phyloP scores from a whole-genome alignment of 1,284 basidiomycete species.

The Ceratobasidium sp. region DNA sequence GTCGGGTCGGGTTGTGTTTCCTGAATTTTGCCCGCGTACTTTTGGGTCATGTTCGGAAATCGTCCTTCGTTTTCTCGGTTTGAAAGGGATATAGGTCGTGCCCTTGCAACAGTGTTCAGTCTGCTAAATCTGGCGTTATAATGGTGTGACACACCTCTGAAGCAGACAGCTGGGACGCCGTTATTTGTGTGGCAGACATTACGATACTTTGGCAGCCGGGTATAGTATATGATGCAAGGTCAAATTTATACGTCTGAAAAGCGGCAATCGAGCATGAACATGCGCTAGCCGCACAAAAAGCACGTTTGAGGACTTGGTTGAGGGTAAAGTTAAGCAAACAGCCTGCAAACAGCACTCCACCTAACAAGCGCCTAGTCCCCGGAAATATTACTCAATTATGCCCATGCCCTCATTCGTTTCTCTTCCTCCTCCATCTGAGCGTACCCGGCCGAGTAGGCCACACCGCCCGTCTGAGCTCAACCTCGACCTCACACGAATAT shows the following conservation, averaged over 20 bases:
- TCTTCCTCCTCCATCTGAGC: conserved; percentile 32
- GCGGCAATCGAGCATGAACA: neutral
- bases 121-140: neutral
- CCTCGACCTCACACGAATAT: conserved; percentile 21
- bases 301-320: neutral
- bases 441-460: conserved; percentile 14
- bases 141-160: conserved; percentile 19
- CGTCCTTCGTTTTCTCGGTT: conserved; percentile 11
- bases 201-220: neutral
- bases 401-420: conserved; percentile 27
- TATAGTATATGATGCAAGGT: neutral
- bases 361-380: neutral
- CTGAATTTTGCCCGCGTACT: neutral
- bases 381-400: conserved; percentile 28
- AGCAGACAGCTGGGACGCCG: neutral
- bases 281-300: neutral
- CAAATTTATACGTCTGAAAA: neutral
- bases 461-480: conserved; percentile 4
- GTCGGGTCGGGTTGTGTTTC: neutral
- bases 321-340: conserved; percentile 29
- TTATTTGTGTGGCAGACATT: neutral
- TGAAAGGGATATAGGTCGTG: conserved; percentile 11
- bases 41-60: neutral
- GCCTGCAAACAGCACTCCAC: neutral
- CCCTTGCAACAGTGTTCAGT: neutral